phyloP scores from a whole-genome alignment of 2,329 filamentous ascomycete genomes.

The Ceratocystis papillata region DNA sequence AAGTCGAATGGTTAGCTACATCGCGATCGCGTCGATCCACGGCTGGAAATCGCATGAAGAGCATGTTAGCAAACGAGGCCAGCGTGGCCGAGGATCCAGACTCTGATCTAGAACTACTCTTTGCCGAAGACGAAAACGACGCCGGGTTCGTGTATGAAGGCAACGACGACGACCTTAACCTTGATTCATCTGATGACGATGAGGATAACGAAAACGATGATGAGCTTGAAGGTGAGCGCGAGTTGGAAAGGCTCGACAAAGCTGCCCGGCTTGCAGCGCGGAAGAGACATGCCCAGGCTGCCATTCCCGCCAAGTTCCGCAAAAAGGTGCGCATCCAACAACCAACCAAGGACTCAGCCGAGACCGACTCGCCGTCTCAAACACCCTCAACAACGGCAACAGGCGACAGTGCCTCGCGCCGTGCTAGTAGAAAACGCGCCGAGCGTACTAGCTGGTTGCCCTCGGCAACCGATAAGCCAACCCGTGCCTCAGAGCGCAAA shows the following conservation, averaged over 20 bases:
- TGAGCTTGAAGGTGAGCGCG: conserved; percentile 77
- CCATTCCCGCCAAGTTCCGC: conserved; percentile 56
- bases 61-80: conserved; percentile 58
- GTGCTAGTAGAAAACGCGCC: conserved; percentile 49
- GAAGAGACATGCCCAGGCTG: conserved; percentile 62
- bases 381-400: conserved; percentile 26
- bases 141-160: conserved; percentile 47
- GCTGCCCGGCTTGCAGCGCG: conserved; percentile 54
- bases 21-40: conserved; percentile 66
- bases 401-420: conserved; percentile 31
- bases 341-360: conserved; percentile 26
- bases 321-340: conserved; percentile 68
- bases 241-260: conserved; percentile 66
- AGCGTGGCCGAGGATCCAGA: conserved; percentile 42
- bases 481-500: conserved; percentile 46
- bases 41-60: conserved; percentile 73
- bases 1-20: conserved; percentile 60
- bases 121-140: conserved; percentile 61
- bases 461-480: conserved; percentile 43
- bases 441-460: conserved; percentile 51
- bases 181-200: conserved; percentile 76
- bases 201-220: conserved; percentile 56
- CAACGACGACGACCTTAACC: conserved; percentile 65
- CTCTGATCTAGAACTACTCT: conserved; percentile 60
- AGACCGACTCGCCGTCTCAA: conserved; percentile 31